Base-by-base conservation (phyloP, 2,329 filamentous ascomycete species). In the Aspergillus aculeatus region DNA sequence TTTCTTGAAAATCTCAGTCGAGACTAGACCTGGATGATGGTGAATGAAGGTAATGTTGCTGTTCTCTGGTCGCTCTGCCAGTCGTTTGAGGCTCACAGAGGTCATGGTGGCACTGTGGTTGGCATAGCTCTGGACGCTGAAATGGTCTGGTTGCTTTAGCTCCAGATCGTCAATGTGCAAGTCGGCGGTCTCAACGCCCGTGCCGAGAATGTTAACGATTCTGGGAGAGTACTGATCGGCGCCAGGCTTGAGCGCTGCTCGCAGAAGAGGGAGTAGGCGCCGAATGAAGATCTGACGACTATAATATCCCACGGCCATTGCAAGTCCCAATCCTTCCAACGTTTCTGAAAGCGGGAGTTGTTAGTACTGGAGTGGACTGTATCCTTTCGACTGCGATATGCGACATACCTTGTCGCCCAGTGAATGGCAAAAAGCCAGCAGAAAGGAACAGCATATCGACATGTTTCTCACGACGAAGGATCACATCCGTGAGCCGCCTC, bases 1-100 rank as follows among this genome's bases (percentile, higher is more conserved):
- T 47, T 56, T 56, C 44, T 56, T 56, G 35, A 56, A 56, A 14
- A 21, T 11, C 12, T 23, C 54, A n/a, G 54, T 56, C 5, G 23
- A 14, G n/a, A 56, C 54, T 0, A 41, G 44, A 4, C 54, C 54
- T 10, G 54, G 54, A 38, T 56, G 49, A 31, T 56, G 54, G 26
- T 56, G 54, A 38, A 56, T 38, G 29, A 56, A 56, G 4, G 38
- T 29, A 14, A 56, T 47, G 11, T 23, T 16, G 19, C 44, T 41
- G 16, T 56, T 56, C n/a, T 56, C 54, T n/a, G n/a, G n/a, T n/a
- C n/a, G n/a, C 19, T 49, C 16, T 21, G 54, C 54, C 7, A 56
- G 19, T 50, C 11, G 19, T 2, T 26, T 24, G 44, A 56, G 48
- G 1, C 44, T 31, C 44, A 56, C 32, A 2, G 54, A 49, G 14